Conservation (phyloP, 2,329 filamentous ascomycete genomes). For the Zymoseptoria passerinii region DNA sequence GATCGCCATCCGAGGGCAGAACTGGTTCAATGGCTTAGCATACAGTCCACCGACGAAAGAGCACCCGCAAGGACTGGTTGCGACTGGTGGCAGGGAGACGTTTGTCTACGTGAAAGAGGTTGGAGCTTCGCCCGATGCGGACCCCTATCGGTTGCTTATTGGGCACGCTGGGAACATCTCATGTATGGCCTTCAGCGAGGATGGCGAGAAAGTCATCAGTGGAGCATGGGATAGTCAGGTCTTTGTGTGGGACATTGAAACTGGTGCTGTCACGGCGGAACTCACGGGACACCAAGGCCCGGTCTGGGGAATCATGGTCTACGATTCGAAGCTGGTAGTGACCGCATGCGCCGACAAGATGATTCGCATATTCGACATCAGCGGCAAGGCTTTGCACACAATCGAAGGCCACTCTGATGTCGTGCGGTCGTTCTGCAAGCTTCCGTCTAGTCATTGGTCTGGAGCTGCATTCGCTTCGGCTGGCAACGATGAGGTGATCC, state of each 20-base stretch:
- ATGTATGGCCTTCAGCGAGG: conserved; percentile 67
- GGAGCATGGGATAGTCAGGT: conserved; percentile 91
- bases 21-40: conserved; percentile 80
- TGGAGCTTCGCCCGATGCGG: conserved; percentile 56
- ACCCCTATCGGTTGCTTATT: conserved; percentile 76
- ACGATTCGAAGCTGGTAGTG: conserved; percentile 70
- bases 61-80: conserved; percentile 69
- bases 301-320: conserved; percentile 86
- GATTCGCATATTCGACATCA: conserved; percentile 70
- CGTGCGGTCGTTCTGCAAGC: conserved; percentile 75
- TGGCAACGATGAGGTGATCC: conserved; percentile 82
- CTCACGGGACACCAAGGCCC: conserved; percentile 70
- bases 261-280: conserved; percentile 68
- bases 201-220: conserved; percentile 69
- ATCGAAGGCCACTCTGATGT: conserved; percentile 69
- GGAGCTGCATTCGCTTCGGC: conserved; percentile 91
- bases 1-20: conserved; percentile 70
- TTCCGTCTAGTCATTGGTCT: conserved; percentile 67
- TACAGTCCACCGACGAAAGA: conserved; percentile 62
- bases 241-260: conserved; percentile 75
- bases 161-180: conserved; percentile 87
- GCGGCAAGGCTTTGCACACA: conserved; percentile 55
- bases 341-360: conserved; percentile 79
- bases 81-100: conserved; percentile 84
- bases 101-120: conserved; percentile 84